These are phyloP conservation scores for Nothopassalora personata DNA, from an alignment of 2,329 filamentous ascomycete species.

Conservation along the genomic window DNA sequence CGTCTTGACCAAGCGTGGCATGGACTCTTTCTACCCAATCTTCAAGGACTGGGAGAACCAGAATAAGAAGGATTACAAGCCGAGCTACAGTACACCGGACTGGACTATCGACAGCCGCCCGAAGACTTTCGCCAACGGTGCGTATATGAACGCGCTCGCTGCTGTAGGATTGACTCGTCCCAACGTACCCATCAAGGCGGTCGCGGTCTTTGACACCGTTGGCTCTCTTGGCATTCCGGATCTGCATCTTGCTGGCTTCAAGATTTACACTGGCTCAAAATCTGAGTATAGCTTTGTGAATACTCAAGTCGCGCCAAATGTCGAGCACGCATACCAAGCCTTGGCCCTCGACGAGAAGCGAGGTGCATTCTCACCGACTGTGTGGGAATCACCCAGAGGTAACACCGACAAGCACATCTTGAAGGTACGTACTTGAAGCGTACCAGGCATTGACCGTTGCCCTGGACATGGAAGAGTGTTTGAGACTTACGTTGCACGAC, in stretches of 20 bases:
- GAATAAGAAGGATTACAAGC: constrained; percentile 14
- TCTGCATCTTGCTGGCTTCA: constrained; percentile 29
- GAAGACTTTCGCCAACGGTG: constrained; percentile 30
- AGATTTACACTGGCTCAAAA: constrained; percentile 17
- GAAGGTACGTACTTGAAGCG: constrained; percentile 21
- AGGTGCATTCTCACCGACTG: constrained; percentile 36
- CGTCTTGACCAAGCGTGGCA: constrained; percentile 32
- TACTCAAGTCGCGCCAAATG: constrained; percentile 27
- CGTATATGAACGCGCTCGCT: constrained; percentile 37
- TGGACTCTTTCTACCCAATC: constrained; percentile 24
- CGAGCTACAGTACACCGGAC: constrained; percentile 6
- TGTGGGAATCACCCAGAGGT: constrained; percentile 26
- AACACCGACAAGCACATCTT: constrained; percentile 29
- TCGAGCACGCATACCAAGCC: constrained; percentile 51
- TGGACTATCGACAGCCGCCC: constrained; percentile 32
- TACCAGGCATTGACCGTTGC: too few species aligned
- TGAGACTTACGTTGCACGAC: too few species aligned
- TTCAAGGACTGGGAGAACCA: constrained; percentile 30
- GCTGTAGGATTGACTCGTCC: constrained; percentile 23
- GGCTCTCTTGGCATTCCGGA: constrained; percentile 40
- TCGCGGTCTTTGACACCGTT: constrained; percentile 42
- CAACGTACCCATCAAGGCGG: constrained; percentile 31
- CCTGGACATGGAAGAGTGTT: too few species aligned
- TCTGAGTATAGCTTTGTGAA: constrained; percentile 40
- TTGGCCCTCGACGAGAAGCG: constrained; percentile 49